Base-by-base conservation (phyloP, 352 stramenopile genomes). In the Pythium aquatile region DNA sequence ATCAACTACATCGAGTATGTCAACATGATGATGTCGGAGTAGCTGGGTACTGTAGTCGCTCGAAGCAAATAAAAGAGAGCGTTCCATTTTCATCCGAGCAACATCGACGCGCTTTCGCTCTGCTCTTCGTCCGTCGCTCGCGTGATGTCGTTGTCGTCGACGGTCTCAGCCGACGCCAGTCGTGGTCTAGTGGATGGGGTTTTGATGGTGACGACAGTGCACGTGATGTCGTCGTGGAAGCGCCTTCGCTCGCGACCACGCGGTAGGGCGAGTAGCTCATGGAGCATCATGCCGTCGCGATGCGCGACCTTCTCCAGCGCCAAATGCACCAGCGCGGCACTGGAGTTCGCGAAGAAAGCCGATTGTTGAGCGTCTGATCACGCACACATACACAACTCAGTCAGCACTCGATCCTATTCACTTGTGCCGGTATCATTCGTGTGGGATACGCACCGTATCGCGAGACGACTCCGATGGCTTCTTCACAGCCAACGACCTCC, bases 1-100 rank as follows among this genome's bases (percentile, higher is more conserved):
- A 95, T 98, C 68, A 97, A 98, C 75, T 98, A 97, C 67, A 61
- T 93, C 17, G 90, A 97, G 55, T 98, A 98, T 69, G 87, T 98
- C 10, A 97, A 97, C 66, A 98, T 98, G 84, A 98, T 98, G 91
- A 97, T 98, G 91, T 83, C 77, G 14, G 81, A 94, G 73, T 91
- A 83, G 68, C 17, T 1, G 35, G 3, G n/a, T 40, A 42, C 33
- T 5, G 20, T 20, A 42, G 37, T 16, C 47, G 20, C 46, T 11
- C 9, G 20, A 52, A 64, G n/a, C 17, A 39, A 28, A 37, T 17
- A 20, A 47, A 47, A 47, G 13, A n/a, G 46, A 33, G 13, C 30
- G 30, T 54, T 46, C 58, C 9, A 13, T 49, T 57, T 24, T n/a
- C 32, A 37, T 63, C 24, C 20, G 6, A 17, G 39, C 39, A 40